These are phyloP conservation scores for Prunus kanzakura DNA, from an alignment of 306 rosid species.

Conservation along the genomic window DNA sequence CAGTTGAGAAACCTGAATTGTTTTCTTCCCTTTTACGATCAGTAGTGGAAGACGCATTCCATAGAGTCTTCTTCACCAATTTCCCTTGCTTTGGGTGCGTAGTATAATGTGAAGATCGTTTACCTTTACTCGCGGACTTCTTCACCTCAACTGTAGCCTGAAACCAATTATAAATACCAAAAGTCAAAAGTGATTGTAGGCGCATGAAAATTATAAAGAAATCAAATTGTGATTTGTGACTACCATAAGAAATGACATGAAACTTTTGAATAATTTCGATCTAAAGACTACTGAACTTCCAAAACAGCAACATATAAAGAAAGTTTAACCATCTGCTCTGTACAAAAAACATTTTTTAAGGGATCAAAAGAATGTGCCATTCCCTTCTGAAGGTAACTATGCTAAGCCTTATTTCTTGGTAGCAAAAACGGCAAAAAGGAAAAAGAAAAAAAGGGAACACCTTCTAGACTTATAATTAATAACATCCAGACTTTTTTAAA, in stretches of 20 bases:
- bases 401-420: no score
- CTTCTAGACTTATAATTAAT: background rate
- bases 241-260: background rate
- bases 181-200: constrained; percentile 19
- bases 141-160: constrained; percentile 58
- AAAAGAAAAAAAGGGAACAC: no score
- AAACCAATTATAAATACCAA: constrained; percentile 24
- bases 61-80: constrained; percentile 41
- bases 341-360: background rate
- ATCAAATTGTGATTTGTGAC: background rate
- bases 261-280: background rate
- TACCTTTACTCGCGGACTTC: constrained; percentile 57
- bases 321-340: background rate
- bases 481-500: background rate
- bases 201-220: background rate
- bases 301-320: background rate
- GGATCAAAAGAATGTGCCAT: no score
- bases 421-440: no score
- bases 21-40: constrained; percentile 44
- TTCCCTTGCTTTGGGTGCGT: constrained; percentile 50
- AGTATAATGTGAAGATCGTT: constrained; percentile 54
- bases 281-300: background rate
- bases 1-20: constrained; percentile 41
- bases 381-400: no score
- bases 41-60: constrained; percentile 39